Evolutionary conservation across 2,329 filamentous ascomycete species (phyloP), one percentile per base, ranked within the genome.

Genomic region (Ophiostoma ulmi): DNA sequence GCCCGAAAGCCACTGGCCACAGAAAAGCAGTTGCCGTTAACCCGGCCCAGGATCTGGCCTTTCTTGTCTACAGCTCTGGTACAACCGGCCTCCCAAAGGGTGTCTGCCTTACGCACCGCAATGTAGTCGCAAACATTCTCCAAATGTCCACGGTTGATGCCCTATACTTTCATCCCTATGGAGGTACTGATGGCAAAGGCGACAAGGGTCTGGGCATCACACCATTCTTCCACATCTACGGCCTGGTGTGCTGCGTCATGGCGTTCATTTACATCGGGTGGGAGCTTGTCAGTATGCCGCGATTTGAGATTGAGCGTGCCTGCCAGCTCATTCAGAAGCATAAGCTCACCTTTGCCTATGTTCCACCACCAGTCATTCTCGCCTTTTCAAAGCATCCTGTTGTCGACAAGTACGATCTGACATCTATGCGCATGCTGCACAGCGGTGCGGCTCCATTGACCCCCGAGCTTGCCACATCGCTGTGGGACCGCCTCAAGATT

Each of bases 81-180:
- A 98, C 94, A 0, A 97, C 94, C 0, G 94, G 94, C 1, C 82
- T 93, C 68, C 94, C 94, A 0, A 98, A 98, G 80, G 94, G 94
- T 20, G 94, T 97, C 17, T 91, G 92, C 86, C 83, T 97, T 41
- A 91, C 88, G 8, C 94, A 98, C 79, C 79, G 81, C 74, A 97
- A 97, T 78, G 89, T 97, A 72, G 86, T 96, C 13, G 82, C 92
- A 72, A 97, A 97, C 78, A 77, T 88, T 7, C 75, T 86, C 39
- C 89, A 91, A 79, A 77, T 84, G 38, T 78, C 79, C 1, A 76
- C 80, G 36, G 80, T 84, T 5, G 90, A 93, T 71, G 82, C 80
- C 1, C 81, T 80, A 0, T 83, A 87, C 63, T 78, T 91, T 70
- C 82, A 80, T 26, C 86, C 87, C 78, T 81, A 85, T 55, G 88